Evolutionary conservation across 2,329 filamentous ascomycete species (phyloP), one percentile per base, ranked within the genome.

Genomic region (Didymella segeticola): DNA sequence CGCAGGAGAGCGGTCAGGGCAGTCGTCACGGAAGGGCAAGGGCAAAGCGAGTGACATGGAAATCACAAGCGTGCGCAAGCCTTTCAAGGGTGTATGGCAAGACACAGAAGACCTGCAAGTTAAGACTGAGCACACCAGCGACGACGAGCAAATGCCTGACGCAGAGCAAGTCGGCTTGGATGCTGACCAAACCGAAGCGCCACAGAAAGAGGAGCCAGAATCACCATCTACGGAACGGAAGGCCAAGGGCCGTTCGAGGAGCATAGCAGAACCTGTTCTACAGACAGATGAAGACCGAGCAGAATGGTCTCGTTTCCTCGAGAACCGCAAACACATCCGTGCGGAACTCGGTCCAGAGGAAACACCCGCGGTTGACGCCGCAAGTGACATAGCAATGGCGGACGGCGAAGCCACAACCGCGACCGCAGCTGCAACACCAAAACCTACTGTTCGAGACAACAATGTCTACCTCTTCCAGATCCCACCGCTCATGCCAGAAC

Each of bases 391-490:
- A 5, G 53, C 59, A 6, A 78, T 79, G 76, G 53, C 57, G 10
- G 63, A 65, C 10, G 65, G 60, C 31, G 63, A 56, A 29, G 53
- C 46, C 11, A 36, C 55, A 19, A 53, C 47, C n/a, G n/a, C n/a
- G n/a, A n/a, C n/a, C n/a, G 63, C 57, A 29, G 53, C 46, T 10
- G 37, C 55, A 19, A 53, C 47, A 15, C 64, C 63, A 23, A 67
- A 65, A 43, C 46, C 57, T 7, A 68, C 58, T 64, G 75, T 67
- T 1, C 62, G 79, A 75, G 74, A 81, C 29, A 81, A 85, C 47
- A 80, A 82, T 52, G 78, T 86, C 47, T 87, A 87, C 67, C 77
- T 87, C 45, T 83, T 88, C 69, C 86, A 88, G 69, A 82, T 88
- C 63, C 86, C 86, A 11, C 84, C 86, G 0, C 78, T 86, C 53